A percentile compares a stretch with the other conserved stretches of the same genome.
These are phyloP conservation scores for Neofusicoccum sp. DNA, from an alignment of 2,329 filamentous ascomycete species.

Conservation along the genomic window DNA sequence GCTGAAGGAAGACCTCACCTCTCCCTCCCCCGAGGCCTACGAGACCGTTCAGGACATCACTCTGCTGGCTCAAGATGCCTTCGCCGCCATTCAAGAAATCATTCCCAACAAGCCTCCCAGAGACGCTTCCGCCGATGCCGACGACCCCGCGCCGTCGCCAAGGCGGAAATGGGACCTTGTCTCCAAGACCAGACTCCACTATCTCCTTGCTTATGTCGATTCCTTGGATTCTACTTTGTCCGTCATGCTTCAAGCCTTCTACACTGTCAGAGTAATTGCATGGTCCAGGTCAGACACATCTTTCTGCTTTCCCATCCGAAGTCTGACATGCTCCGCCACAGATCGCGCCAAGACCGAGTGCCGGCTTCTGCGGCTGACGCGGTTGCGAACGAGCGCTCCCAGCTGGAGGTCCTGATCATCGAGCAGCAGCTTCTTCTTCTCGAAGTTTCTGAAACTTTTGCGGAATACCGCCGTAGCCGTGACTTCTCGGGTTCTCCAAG, in stretches of 20 bases:
- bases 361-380: constrained; percentile 26
- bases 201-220: constrained; percentile 36
- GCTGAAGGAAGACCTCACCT: constrained; percentile 37
- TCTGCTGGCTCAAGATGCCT: constrained; percentile 29
- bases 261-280: constrained; percentile 38
- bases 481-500: constrained; percentile 6
- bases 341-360: constrained; percentile 12
- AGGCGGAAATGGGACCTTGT: constrained; percentile 20
- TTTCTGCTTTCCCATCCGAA: not conserved
- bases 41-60: constrained; percentile 35
- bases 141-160: constrained; percentile 11
- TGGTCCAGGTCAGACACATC: constrained; percentile 35
- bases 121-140: constrained; percentile 9
- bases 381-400: constrained; percentile 35
- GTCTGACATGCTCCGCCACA: not conserved
- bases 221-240: constrained; percentile 35
- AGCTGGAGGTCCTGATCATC: constrained; percentile 38
- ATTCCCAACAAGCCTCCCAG: constrained; percentile 20
- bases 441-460: constrained; percentile 18
- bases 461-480: constrained; percentile 3
- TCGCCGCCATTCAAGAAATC: constrained; percentile 30
- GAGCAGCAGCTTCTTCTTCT: constrained; percentile 40
- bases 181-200: constrained; percentile 27
- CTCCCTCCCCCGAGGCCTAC: constrained; percentile 36
- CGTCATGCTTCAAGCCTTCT: constrained; percentile 38